Base-by-base conservation (phyloP, 1,284 basidiomycete genomes). In the Austroboletus niveus region DNA sequence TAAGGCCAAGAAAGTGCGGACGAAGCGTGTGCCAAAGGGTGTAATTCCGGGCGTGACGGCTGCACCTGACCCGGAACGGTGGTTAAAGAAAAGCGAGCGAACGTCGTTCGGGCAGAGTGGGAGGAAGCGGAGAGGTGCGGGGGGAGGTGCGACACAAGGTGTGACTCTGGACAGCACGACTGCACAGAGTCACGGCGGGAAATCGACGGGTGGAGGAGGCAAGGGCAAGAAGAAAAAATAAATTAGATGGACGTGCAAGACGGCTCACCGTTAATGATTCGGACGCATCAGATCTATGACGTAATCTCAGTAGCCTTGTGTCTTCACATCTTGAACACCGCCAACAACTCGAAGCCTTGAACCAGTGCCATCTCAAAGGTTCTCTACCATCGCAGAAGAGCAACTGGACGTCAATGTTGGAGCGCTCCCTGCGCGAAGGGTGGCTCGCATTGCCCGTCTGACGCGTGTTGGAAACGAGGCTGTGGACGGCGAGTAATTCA, bases 81-180 rank as follows among this genome's bases (percentile, higher is more conserved):
- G 89, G 87, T 69, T 91, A 53, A 91, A 89, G 78, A 89, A 88
- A 72, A 87, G 79, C 51, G 87, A 88, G 66, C 74, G 88, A 55
- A 78, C 84, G 40, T 79, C 71, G 34, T 81, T 77, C 64, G 72
- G 57, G 17, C 60, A 65, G 24, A 62, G 63, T 62, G 72, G 69
- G 65, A 75, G 73, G 60, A 81, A 79, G 59, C 73, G 75, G 24
- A 71, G 62, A 47, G 78, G 78, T 47, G 75, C 39, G 39, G 39
- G 75, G 9, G 76, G 81, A 48, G 80, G 82, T 32, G 84, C 85
- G 27, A 86, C 83, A n/a, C 85, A 87, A 65, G 85, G 85, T 31
- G 57, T 64, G 45, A 65, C 74, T 57, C 65, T 76, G 49, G 71
- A 72, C 34, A 63, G 57, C 5, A 48, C 52, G 5, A 43, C 62